phyloP scores from a whole-genome alignment of 352 stramenopile species.

The Nothophytophthora sp. region DNA sequence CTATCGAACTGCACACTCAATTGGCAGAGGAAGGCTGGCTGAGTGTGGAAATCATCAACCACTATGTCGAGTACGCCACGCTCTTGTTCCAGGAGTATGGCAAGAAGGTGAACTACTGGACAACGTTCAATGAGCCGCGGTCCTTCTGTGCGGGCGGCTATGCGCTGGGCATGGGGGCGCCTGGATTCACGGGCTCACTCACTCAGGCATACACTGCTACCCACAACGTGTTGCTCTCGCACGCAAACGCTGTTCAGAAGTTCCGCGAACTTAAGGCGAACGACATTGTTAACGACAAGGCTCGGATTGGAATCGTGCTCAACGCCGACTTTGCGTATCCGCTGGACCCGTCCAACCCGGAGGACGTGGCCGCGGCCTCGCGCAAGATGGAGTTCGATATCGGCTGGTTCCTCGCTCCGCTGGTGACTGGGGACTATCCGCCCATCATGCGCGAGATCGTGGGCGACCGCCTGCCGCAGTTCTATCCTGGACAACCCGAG shows the following conservation, averaged over 20 bases:
- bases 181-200: slow-evolving; percentile 24
- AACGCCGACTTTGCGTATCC: slow-evolving; percentile 84
- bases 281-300: slow-evolving; percentile 31
- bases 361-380: slow-evolving; percentile 63
- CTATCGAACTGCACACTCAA: slow-evolving; percentile 74
- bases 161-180: slow-evolving; percentile 50
- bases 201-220: slow-evolving; percentile 45
- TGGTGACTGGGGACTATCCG: slow-evolving; percentile 92
- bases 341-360: slow-evolving; percentile 57
- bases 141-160: slow-evolving; percentile 84
- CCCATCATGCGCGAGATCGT: slow-evolving; percentile 85
- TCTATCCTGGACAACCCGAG: slow-evolving; percentile 77
- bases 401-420: slow-evolving; percentile 92
- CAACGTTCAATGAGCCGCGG: slow-evolving; percentile 94
- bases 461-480: slow-evolving; percentile 84
- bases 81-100: slow-evolving; percentile 90
- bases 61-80: slow-evolving; percentile 85
- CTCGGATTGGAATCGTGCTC: slow-evolving; percentile 93
- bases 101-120: slow-evolving; percentile 91
- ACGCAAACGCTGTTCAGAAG: slow-evolving; percentile 85
- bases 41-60: slow-evolving; percentile 44
- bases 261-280: slow-evolving; percentile 78
- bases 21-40: slow-evolving; percentile 50
- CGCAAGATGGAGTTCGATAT: slow-evolving; percentile 89
- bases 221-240: slow-evolving; percentile 90